Evolutionary conservation across 208 protist species (phyloP).

Genomic region (Trypanosoma vivax): DNA sequence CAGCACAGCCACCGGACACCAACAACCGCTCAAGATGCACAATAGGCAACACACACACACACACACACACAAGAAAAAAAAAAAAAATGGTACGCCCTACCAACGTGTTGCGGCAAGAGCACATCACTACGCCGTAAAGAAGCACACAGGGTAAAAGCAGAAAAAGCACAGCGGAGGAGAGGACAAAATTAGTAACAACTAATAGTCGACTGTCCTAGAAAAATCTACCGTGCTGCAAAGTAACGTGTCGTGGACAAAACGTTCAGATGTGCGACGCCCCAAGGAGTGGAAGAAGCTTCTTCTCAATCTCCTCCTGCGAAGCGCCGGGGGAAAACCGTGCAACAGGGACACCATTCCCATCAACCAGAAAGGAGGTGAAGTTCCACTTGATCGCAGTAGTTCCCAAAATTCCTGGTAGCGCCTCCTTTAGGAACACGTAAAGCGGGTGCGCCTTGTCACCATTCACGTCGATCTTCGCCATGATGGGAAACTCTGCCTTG

Average conservation of each 20-base stretch:
- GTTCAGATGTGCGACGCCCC: not conserved
- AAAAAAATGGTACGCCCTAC: not conserved
- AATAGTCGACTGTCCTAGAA: too few species aligned
- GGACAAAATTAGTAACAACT: too few species aligned
- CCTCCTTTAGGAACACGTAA: slow-evolving; percentile 77
- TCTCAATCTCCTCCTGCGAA: slow-evolving; percentile 44
- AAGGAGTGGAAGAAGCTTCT: slow-evolving; percentile 38
- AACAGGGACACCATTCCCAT: slow-evolving; percentile 58
- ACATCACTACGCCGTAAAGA: too few species aligned
- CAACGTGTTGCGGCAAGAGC: too few species aligned
- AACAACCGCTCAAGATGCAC: too few species aligned
- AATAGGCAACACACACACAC: not conserved
- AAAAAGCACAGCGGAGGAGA: too few species aligned
- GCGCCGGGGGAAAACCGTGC: slow-evolving; percentile 53
- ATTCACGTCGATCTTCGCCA: slow-evolving; percentile 90
- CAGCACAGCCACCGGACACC: not conserved
- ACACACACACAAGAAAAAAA: not conserved
- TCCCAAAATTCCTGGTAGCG: slow-evolving; percentile 48
- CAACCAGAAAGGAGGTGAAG: slow-evolving; percentile 90
- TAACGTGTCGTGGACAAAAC: not conserved
- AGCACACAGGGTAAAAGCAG: too few species aligned
- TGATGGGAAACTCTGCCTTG: slow-evolving; percentile 78
- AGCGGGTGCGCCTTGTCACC: slow-evolving; percentile 70
- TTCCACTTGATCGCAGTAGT: slow-evolving; percentile 89
- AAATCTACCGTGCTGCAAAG: not conserved